Percentiles rank a stretch among this genome's conserved stretches.
Conservation (phyloP, 192 early-diverging fungal species). For the Backusella tuberculispora region DNA sequence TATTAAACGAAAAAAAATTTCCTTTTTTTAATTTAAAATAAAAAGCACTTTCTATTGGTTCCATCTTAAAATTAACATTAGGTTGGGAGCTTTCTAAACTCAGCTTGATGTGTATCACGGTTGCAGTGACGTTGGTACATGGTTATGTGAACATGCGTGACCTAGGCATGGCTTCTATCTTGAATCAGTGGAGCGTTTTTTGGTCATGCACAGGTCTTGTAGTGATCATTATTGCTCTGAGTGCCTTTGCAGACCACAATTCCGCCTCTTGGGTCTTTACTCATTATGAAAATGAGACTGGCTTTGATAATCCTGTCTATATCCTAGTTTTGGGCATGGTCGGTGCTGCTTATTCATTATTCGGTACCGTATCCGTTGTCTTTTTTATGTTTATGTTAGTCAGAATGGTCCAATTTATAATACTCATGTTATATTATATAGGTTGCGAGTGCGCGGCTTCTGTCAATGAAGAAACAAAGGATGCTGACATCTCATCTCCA, state of each 20-base stretch:
- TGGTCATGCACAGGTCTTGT: slow-evolving; percentile 40
- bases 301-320: slow-evolving; percentile 32
- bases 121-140: slow-evolving; percentile 28
- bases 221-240: slow-evolving; percentile 24
- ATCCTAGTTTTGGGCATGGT: slow-evolving; percentile 38
- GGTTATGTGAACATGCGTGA: slow-evolving; percentile 29
- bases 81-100: slow-evolving; percentile 18
- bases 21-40: background rate
- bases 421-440: background rate
- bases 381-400: background rate
- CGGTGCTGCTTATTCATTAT: slow-evolving; percentile 38
- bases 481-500: slow-evolving; percentile 37
- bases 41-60: slow-evolving; percentile 33
- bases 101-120: slow-evolving; percentile 23
- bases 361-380: slow-evolving; percentile 22
- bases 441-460: slow-evolving; percentile 41
- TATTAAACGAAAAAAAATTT: background rate
- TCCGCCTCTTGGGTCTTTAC: slow-evolving; percentile 28
- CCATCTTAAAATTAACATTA: slow-evolving; percentile 26
- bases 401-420: background rate
- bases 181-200: slow-evolving; percentile 40
- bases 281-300: slow-evolving; percentile 42
- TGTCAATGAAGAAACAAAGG: slow-evolving; percentile 41
- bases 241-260: slow-evolving; percentile 21
- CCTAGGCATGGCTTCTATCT: slow-evolving; percentile 15